Evolutionary conservation across 2,329 filamentous ascomycete species (phyloP).

Genomic region (Talaromyces funiculosus): DNA sequence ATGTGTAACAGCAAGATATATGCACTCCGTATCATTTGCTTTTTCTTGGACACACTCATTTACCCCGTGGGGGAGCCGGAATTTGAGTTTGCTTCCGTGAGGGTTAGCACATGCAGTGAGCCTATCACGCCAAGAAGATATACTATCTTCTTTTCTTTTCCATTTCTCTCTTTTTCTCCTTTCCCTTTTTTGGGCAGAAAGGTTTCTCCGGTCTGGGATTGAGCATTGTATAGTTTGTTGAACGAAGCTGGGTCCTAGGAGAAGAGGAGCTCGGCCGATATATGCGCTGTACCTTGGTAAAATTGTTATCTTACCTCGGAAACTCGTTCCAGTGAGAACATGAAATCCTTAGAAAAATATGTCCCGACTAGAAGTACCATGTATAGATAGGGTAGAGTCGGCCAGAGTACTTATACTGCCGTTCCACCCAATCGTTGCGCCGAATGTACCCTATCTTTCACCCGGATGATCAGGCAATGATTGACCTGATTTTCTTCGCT

Average conservation of each 20-base stretch:
- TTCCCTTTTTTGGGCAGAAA: neutral
- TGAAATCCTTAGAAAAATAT: too few relatives aligned
- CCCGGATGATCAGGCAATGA: neutral
- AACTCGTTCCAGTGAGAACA: neutral
- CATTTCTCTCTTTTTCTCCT: neutral
- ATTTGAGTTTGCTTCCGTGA: neutral
- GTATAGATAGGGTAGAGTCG: constrained; percentile 2
- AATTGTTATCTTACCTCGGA: neutral
- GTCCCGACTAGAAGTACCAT: neutral
- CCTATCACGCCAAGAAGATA: neutral
- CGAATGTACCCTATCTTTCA: neutral
- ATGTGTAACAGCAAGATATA: neutral
- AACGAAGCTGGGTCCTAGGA: neutral
- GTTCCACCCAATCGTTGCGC: neutral
- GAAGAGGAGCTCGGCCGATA: neutral
- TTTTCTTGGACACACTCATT: neutral
- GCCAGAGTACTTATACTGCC: neutral
- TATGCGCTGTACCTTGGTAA: neutral
- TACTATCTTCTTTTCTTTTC: neutral
- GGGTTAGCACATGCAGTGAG: neutral
- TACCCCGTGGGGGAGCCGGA: neutral
- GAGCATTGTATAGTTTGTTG: neutral
- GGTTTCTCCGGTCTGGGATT: neutral
- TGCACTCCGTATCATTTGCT: neutral
- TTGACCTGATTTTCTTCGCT: neutral